Base-by-base conservation (phyloP, 768 basidiomycete genomes). In the Artomyces pyxidatus region DNA sequence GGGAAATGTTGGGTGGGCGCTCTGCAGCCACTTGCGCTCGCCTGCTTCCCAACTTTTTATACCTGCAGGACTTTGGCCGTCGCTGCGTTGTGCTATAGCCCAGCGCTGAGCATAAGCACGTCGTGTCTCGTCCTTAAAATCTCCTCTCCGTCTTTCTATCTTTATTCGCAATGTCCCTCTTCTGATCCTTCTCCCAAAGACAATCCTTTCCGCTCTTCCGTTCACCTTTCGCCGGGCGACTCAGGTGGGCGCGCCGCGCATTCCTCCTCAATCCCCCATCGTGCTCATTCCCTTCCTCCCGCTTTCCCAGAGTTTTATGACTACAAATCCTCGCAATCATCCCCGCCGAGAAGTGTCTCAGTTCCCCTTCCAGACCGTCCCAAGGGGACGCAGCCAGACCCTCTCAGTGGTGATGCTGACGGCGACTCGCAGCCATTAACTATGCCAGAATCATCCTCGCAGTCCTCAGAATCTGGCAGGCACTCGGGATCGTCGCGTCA, bases 301-400 rank as follows among this genome's bases (percentile, higher is more conserved):
- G 29, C 10, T 28, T 19, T 23, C 40, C 11, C 37, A 8, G 21
- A 23, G 16, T 32, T 44, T 16, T 21, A 35, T 42, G 46, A 39
- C 21, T 38, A 21, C 23, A 10, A 29, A 12, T 21, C 30, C 37
- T 29, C 26, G 1, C 40, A 23, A 17, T 6, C 32, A 16, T 22
- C 21, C 42, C 40, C 41, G 16, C 40, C 32, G 6, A 45, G 28
- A 21, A 38, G 25, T 22, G 48, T 39, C 28, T 3, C 21, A n/a
- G 6, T 41, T 22, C 10, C 16, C 32, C 0, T 57, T 55, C 44
- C 56, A 57, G 53, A 57, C 55, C 11, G 11, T 50, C 17, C 30
- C 49, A 22, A 37, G 12, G 7, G 12, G 4, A 40, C 35, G 17
- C 22, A n/a, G 17, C 8, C 17, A 30, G 37, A 45, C 9, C 51